Evolutionary conservation across 192 early-diverging fungal species (phyloP), one percentile per base, ranked within the genome.

Genomic region (Cetraspora pellucida): DNA sequence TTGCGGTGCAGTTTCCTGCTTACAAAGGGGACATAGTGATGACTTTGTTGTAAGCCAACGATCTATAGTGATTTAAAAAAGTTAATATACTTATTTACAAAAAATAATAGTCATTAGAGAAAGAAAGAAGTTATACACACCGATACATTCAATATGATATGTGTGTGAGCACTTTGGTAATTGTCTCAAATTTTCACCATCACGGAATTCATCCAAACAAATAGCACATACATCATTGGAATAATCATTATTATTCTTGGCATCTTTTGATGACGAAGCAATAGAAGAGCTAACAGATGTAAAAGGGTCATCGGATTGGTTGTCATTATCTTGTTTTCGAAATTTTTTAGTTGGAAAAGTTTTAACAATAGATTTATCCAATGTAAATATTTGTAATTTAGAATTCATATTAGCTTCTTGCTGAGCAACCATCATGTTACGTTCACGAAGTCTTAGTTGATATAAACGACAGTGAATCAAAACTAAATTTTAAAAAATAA

Each of bases 21-120:
- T 84, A 52, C 83, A 84, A 45, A 84, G 70, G 25, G 83, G 83
- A 60, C 83, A 84, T 2, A 74, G 75, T 1, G 83, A 84, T 45
- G 80, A 81, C 67, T 82, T 84, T 45, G 80, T 63, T 25, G 78
- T 81, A 9, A 84, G 77, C 83, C 83, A 84, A 14, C 77, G 79
- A 50, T 83, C 82, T 82, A 75, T 10, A 13, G 27, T 16, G 37
- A 50, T 16, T 19, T 13, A 23, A 2, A 58, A 23, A 54, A 31
- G 7, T 55, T 43, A 58, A 3, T 68, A 25, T 69, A 54, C 16
- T 5, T n/a, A 54, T 19, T 54, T 52, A 19, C 16, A 11, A 5
- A 14, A 14, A n/a, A 5, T 5, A 57, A 59, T 23, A 8, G 4
- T 27, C 4, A 47, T 10, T 4, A 55, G 44, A 2, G 43, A 23